Evolutionary conservation across 495 filamentous ascomycete species (phyloP).

Genomic region (Neurospora cerealis): DNA sequence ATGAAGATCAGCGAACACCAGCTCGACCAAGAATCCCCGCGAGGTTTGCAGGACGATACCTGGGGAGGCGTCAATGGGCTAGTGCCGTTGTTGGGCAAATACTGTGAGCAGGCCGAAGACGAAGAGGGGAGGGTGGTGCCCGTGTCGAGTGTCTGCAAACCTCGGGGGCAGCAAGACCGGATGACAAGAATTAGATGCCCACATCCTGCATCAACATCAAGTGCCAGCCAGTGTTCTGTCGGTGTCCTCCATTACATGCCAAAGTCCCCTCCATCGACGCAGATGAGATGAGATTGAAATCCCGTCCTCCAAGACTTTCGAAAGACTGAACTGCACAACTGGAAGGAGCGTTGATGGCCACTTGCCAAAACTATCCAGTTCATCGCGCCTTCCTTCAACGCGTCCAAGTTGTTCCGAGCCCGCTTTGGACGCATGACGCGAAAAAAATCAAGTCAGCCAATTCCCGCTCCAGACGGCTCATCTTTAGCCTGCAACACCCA

Average conservation of each 20-base stretch:
- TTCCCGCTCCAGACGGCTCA: neutral
- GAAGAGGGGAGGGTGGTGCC: neutral
- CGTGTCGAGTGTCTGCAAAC: neutral
- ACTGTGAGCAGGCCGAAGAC: neutral
- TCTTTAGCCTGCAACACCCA: neutral
- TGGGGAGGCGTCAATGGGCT: neutral
- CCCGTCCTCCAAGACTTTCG: neutral
- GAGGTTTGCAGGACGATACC: neutral
- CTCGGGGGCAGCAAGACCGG: neutral
- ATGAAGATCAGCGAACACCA: neutral
- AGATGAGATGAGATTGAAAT: neutral
- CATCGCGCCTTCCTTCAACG: neutral
- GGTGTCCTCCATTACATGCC: neutral
- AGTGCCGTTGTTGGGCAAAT: neutral
- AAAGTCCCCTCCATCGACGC: neutral
- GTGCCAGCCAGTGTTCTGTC: neutral
- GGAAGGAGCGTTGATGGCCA: neutral
- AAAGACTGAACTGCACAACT: neutral
- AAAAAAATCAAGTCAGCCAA: neutral
- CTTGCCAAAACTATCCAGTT: neutral
- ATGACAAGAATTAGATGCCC: neutral
- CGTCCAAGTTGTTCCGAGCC: neutral
- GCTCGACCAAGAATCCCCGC: neutral
- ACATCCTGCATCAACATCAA: neutral
- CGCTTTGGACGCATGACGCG: neutral